These are phyloP conservation scores for Pestalotiopsis sp. DNA, from an alignment of 2,329 filamentous ascomycete genomes.

Conservation along the genomic window DNA sequence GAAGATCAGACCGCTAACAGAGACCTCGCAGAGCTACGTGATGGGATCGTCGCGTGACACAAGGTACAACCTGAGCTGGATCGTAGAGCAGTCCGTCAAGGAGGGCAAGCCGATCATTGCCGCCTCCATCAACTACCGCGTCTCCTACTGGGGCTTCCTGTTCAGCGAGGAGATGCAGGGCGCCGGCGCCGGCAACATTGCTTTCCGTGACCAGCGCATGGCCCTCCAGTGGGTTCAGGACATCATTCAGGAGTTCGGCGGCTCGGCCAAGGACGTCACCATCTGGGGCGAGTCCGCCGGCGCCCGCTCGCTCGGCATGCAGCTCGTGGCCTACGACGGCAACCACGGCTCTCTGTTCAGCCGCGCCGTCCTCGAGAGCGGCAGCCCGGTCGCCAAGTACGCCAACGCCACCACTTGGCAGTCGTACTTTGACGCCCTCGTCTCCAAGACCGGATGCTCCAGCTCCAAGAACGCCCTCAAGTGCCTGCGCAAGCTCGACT, in stretches of 20 bases:
- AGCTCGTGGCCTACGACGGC: conserved; percentile 55
- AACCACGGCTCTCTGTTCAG: conserved; percentile 57
- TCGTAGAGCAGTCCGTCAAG: conserved; percentile 38
- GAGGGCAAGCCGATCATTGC: conserved; percentile 52
- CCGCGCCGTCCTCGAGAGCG: conserved; percentile 52
- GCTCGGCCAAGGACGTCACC: conserved; percentile 47
- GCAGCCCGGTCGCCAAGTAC: conserved; percentile 34
- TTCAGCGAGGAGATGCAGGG: conserved; percentile 43
- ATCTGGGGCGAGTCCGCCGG: conserved; percentile 59
- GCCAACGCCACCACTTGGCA: conserved; percentile 16
- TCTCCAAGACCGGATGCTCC: conserved; percentile 25
- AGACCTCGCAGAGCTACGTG: conserved; percentile 21
- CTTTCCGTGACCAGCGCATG: conserved; percentile 51
- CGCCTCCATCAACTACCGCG: conserved; percentile 53
- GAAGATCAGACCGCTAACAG: background rate
- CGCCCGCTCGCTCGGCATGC: conserved; percentile 49
- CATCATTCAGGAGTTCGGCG: conserved; percentile 53
- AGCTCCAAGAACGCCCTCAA: conserved; percentile 24
- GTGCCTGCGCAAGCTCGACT: conserved; percentile 35
- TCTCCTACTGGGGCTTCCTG: conserved; percentile 55
- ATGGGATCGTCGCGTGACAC: conserved; percentile 36
- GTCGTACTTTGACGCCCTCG: conserved; percentile 32
- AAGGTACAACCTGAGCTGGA: conserved; percentile 57
- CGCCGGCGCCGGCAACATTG: conserved; percentile 51
- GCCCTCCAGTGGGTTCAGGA: conserved; percentile 53